Evolutionary conservation across 805 yeast genomes (phyloP), one percentile per base, ranked within the genome.

Genomic region (Saccharomycopsis capsularis): DNA sequence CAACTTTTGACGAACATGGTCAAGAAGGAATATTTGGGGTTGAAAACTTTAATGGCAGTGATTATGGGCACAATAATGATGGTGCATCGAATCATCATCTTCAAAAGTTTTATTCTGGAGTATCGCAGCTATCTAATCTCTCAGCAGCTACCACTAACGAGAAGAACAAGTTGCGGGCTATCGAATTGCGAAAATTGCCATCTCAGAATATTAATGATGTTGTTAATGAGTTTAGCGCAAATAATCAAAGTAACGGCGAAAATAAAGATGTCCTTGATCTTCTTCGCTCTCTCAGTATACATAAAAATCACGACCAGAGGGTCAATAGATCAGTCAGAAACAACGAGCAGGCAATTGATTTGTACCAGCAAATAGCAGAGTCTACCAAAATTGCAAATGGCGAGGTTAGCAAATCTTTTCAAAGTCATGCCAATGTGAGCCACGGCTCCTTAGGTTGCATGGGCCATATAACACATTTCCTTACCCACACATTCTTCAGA

Each of bases 181-280:
- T 54, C 16, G 57, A 54, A 32, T 37, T 54, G 5, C 50, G 57
- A 9, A 44, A 38, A 21, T 34, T 52, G 51, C 74, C 76, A 1
- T 54, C 77, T 1, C 73, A 76, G 53, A 65, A 59, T 7, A 63
- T 74, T 44, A 57, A 63, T 21, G 79, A 74, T 50, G 65, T 78
- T 13, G 73, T 78, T 29, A 61, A 68, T 34, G 75, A 74, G 42
- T 78, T 76, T 56, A 63, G 68, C 46, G 24, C 11, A 15, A 13
- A 11, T 23, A 21, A 29, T 34, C 21, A 11, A 22, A 42, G 15
- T 22, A 9, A 29, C 11, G 24, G 24, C 3, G 41, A 40, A 5
- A 34, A 35, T 9, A 22, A 22, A 15, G 47, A 37, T 18, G 29
- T 25, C n/a, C 25, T 22, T 21, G 29, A 30, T 11, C 29, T 44